Evolutionary conservation across 2,329 filamentous ascomycete species (phyloP).

Genomic region (Neofusicoccum ribis): DNA sequence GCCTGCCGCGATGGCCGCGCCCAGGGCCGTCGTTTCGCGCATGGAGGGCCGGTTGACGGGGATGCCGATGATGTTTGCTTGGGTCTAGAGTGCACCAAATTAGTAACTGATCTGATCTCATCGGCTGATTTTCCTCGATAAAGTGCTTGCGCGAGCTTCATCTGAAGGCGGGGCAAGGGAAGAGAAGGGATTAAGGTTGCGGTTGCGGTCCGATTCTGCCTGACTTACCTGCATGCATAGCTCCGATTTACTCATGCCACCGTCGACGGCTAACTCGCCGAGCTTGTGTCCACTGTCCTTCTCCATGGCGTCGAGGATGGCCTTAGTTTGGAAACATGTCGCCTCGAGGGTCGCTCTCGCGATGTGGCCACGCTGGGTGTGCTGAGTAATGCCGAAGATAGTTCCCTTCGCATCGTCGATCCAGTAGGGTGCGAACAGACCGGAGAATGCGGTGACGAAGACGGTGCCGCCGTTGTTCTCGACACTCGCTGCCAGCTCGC

Average conservation of each 20-base stretch:
- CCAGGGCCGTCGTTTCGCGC: constrained; percentile 87
- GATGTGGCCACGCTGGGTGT: constrained; percentile 83
- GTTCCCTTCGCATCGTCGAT: constrained; percentile 90
- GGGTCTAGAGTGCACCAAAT: constrained; percentile 55
- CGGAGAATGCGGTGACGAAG: constrained; percentile 86
- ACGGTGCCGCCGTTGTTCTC: constrained; percentile 79
- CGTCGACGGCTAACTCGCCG: constrained; percentile 76
- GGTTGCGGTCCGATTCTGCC: constrained; percentile 8
- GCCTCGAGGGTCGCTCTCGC: constrained; percentile 87
- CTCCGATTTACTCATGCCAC: constrained; percentile 85
- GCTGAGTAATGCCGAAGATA: constrained; percentile 81
- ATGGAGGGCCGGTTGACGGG: constrained; percentile 81
- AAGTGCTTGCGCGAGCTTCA: background rate
- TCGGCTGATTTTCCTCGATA: background rate
- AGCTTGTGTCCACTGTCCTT: constrained; percentile 77
- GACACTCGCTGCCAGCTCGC: constrained; percentile 63
- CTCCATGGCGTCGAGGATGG: constrained; percentile 89
- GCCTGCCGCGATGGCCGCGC: constrained; percentile 86
- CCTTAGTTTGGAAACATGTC: constrained; percentile 89
- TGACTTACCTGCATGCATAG: constrained; percentile 72
- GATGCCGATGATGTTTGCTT: constrained; percentile 83
- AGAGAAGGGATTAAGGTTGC: constrained; percentile 15
- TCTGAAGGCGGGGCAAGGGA: background rate
- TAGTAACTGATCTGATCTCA: constrained; percentile 1
- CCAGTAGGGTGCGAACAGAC: constrained; percentile 91